phyloP scores from a whole-genome alignment of 164 flowering plant genomes.

The Vitis rupestris region DNA sequence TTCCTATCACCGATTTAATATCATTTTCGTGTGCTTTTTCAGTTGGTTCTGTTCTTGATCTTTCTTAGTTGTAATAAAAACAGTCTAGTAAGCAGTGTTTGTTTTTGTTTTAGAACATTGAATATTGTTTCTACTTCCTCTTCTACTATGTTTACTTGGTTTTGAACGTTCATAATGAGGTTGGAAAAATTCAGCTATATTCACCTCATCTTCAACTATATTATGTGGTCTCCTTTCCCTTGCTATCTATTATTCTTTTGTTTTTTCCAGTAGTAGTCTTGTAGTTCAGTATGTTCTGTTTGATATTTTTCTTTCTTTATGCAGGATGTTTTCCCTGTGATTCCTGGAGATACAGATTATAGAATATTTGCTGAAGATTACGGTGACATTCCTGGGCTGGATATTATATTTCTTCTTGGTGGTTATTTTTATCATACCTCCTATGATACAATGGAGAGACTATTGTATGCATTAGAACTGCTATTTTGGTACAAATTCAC shows the following conservation, averaged over 20 bases:
- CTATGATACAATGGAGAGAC: slow-evolving; percentile 85
- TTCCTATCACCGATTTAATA: too few relatives aligned
- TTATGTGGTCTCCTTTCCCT: too few relatives aligned
- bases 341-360: slow-evolving; percentile 98
- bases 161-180: too few relatives aligned
- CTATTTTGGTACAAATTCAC: slow-evolving; percentile 52
- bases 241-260: neutral
- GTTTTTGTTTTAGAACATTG: too few relatives aligned
- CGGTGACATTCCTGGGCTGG: slow-evolving; percentile 93
- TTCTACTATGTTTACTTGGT: too few relatives aligned
- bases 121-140: too few relatives aligned
- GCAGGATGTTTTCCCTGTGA: slow-evolving; percentile 89
- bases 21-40: too few relatives aligned
- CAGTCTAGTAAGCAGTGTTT: too few relatives aligned
- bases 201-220: too few relatives aligned
- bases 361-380: slow-evolving; percentile 88
- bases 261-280: neutral
- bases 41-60: too few relatives aligned
- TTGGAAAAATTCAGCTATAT: too few relatives aligned
- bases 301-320: slow-evolving; percentile 8
- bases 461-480: slow-evolving; percentile 84
- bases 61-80: too few relatives aligned
- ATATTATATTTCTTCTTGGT: slow-evolving; percentile 89
- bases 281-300: slow-evolving; percentile 2
- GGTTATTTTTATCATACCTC: slow-evolving; percentile 97